These are phyloP conservation scores for Dothistroma pini DNA, from an alignment of 2,329 filamentous ascomycete genomes.

Conservation along the genomic window DNA sequence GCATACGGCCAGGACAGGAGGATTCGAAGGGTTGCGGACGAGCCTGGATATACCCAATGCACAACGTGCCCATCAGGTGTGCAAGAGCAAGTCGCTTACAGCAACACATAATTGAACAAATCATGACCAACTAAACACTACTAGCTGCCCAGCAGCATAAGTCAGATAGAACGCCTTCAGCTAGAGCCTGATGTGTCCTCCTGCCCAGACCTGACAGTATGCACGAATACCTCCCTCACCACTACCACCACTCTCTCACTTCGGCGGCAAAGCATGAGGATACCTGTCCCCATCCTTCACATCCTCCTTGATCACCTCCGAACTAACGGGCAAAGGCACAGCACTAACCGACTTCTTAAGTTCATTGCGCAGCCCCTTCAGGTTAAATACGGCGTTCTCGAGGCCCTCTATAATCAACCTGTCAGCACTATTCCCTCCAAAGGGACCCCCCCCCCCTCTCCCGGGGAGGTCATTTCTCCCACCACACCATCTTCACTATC, in stretches of 20 bases:
- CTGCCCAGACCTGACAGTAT: too few relatives aligned
- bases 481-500: too few relatives aligned
- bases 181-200: too few relatives aligned
- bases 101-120: too few relatives aligned
- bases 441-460: background rate
- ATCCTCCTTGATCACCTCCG: background rate
- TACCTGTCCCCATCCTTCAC: background rate
- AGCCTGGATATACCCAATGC: too few relatives aligned
- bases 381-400: conserved; percentile 11
- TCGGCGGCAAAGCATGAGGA: conserved; percentile 1
- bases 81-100: too few relatives aligned
- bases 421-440: background rate
- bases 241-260: background rate
- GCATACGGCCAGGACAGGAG: background rate
- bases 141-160: background rate
- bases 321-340: conserved; percentile 5
- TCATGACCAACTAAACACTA: background rate
- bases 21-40: too few relatives aligned
- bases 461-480: background rate
- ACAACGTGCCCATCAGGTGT: too few relatives aligned
- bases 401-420: conserved; percentile 3
- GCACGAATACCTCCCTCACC: background rate
- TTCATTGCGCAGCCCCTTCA: conserved; percentile 8
- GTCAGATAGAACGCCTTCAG: background rate
- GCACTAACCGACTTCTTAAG: conserved; percentile 5